A percentile compares a stretch with the other conserved stretches of the same genome.
Evolutionary conservation across 345 rosid genomes (phyloP).

Genomic region (Eucalyptus microcorys): DNA sequence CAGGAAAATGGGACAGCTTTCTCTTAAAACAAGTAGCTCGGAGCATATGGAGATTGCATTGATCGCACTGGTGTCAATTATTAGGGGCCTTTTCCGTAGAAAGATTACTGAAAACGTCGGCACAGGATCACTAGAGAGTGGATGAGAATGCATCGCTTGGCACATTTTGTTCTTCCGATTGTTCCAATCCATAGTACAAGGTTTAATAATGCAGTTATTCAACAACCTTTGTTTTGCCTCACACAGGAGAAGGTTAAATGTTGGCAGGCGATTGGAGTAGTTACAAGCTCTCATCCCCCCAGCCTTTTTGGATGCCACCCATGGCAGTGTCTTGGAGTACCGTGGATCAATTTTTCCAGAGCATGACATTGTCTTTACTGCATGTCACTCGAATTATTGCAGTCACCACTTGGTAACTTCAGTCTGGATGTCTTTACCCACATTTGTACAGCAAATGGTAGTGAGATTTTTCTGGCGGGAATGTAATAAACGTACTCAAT

Average conservation of each 20-base stretch:
- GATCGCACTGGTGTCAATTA: slow-evolving; percentile 41
- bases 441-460: background rate
- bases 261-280: background rate
- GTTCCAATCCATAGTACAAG: background rate
- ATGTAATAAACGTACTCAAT: background rate
- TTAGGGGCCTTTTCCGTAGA: slow-evolving; percentile 34
- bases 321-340: background rate
- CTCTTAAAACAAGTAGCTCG: slow-evolving; percentile 55
- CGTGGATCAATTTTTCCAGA: background rate
- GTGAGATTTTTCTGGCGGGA: background rate
- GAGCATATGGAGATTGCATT: slow-evolving; percentile 64
- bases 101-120: slow-evolving; percentile 14
- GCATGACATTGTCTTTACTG: background rate
- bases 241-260: background rate
- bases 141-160: slow-evolving; percentile 3
- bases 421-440: background rate
- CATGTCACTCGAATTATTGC: background rate
- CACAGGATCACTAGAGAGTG: slow-evolving; percentile 22
- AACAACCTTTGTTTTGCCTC: background rate
- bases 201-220: background rate
- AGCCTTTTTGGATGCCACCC: background rate
- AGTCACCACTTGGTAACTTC: background rate
- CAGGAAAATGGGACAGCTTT: slow-evolving; percentile 65
- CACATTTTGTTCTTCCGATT: background rate
- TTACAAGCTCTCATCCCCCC: background rate